Base-by-base conservation (phyloP, 345 rosid species). In the Ailanthus altissimus region DNA sequence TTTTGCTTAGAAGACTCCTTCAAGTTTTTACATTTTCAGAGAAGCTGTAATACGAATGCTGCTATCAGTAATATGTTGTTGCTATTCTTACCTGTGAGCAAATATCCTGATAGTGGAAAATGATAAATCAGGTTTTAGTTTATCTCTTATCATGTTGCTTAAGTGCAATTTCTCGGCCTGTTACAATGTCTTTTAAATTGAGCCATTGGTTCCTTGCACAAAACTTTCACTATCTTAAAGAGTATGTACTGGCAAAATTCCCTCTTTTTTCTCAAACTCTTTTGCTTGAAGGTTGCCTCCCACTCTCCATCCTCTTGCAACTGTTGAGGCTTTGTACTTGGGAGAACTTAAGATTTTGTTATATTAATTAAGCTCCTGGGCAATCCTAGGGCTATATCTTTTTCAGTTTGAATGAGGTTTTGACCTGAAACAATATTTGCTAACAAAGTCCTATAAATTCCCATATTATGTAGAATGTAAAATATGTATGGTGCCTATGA, bases 1-100 rank as follows among this genome's bases (percentile, higher is more conserved):
- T 83, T 49, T 75, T 76, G 20, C 71, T 71, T 23, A 36, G 62
- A 51, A 2, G 61, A 59, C 66, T 67, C 53, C 54, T 69, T n/a
- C n/a, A 56, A 53, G 64, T 62, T 49, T 62, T 78, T 60, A 57
- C 21, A n/a, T 42, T 76, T 58, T 69, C 59, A 14, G 26, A 51
- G 25, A 58, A 78, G 61, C 26, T 70, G 49, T 69, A 77, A 70
- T 62, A 25, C 49, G 50, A 21, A 20, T 46, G 25, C n/a, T 60
- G 73, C 69, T 26, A 28, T 38, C 68, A 72, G 74, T 66, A 80
- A 64, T 36, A 6, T 70, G 57, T 70, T 54, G 57, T 11, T 15
- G 12, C 26, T 32, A 56, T 67, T 25, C 0, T 53, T 21, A 9
- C 32, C 67, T 10, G 71, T 46, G 51, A 32, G 32, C 20, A 1